Conservation (phyloP, 208 protist species). For the Lotmaria passim region DNA sequence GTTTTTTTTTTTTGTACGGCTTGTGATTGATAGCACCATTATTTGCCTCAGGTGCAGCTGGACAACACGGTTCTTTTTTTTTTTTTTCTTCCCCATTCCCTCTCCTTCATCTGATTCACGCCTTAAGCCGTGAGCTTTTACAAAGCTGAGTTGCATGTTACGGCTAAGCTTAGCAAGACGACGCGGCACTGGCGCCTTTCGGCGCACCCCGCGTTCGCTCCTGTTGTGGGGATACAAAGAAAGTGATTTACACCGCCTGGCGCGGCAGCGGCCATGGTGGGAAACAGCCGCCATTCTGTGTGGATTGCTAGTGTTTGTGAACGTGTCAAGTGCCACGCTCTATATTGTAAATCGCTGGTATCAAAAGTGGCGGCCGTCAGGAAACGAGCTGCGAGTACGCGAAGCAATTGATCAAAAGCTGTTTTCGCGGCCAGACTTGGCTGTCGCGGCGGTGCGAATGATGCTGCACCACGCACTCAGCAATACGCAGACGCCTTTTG, state of each 20-base stretch:
- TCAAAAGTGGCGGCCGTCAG: conserved; percentile 68
- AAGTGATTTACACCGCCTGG: conserved; percentile 66
- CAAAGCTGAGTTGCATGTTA: conserved; percentile 15
- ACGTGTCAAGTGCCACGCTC: conserved; percentile 52
- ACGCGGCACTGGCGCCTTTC: conserved; percentile 16
- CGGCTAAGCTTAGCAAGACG: conserved; percentile 28
- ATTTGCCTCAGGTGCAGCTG: no score
- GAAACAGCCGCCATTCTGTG: conserved; percentile 70
- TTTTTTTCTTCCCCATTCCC: conserved; percentile 17
- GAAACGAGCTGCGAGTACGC: conserved; percentile 68
- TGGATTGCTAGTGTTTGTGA: conserved; percentile 76
- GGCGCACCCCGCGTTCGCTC: conserved; percentile 17
- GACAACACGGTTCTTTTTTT: conserved; percentile 15
- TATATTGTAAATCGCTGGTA: conserved; percentile 79
- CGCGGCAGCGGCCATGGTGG: conserved; percentile 88
- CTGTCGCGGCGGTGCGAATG: conserved; percentile 82
- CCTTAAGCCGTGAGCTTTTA: background rate
- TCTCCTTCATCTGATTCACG: conserved; percentile 5
- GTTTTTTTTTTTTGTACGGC: no score
- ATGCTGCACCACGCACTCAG: conserved; percentile 74
- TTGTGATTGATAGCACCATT: no score
- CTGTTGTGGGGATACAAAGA: conserved; percentile 74
- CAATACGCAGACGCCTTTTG: conserved; percentile 81
- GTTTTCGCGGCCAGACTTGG: conserved; percentile 80
- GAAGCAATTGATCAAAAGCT: conserved; percentile 68